phyloP scores from a whole-genome alignment of 257 asterid genomes.

The Parsonsia alboflavescens region DNA sequence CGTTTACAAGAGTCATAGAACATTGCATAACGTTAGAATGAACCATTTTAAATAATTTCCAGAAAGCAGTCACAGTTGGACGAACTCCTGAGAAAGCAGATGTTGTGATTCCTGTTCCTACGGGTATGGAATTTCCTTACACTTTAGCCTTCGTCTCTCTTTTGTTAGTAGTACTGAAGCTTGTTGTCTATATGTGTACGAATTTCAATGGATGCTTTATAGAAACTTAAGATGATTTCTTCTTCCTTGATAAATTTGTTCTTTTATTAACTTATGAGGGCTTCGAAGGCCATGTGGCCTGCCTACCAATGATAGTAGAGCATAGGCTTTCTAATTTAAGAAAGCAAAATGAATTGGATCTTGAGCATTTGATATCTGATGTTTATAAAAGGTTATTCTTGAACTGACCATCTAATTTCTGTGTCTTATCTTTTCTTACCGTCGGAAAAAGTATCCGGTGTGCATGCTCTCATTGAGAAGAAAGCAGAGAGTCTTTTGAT shows the following conservation, averaged over 20 bases:
- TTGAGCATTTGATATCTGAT: neutral
- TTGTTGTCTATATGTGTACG: neutral
- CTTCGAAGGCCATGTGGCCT: neutral
- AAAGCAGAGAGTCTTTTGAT: conserved; percentile 56
- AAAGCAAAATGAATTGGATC: neutral
- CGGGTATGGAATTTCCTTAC: conserved; percentile 38
- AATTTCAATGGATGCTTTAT: neutral
- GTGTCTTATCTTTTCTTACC: neutral
- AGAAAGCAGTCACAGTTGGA: conserved; percentile 65
- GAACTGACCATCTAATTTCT: neutral
- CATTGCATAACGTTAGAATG: neutral
- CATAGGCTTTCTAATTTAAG: too few species aligned
- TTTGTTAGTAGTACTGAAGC: neutral
- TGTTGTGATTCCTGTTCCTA: conserved; percentile 73
- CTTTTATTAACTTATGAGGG: too few species aligned
- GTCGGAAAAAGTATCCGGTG: conserved; percentile 51
- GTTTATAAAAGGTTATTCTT: neutral
- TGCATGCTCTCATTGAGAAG: conserved; percentile 76
- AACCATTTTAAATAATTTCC: conserved; percentile 9
- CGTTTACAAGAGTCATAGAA: neutral
- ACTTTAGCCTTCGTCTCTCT: neutral
- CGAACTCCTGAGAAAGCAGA: conserved; percentile 68
- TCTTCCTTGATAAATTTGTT: neutral
- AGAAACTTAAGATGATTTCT: too few species aligned
- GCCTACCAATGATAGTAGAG: neutral